These are phyloP conservation scores for Boletus mariae DNA, from an alignment of 1,284 basidiomycete species.

Conservation along the genomic window DNA sequence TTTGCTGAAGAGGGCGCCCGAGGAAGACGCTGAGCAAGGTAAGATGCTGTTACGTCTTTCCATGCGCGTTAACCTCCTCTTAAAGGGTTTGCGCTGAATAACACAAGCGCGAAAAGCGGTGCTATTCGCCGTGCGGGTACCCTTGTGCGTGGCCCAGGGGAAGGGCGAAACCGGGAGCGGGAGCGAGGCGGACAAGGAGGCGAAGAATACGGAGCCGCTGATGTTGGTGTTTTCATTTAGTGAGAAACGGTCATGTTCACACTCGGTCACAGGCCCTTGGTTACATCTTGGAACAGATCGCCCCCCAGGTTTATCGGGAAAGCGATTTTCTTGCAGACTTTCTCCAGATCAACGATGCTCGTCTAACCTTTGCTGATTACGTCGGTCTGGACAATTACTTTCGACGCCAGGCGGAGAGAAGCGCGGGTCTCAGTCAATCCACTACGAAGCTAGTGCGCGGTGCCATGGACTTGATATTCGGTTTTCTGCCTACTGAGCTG, in stretches of 20 bases:
- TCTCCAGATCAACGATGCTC: slow-evolving; percentile 85
- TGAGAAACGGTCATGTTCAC: slow-evolving; percentile 4
- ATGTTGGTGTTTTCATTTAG: slow-evolving; percentile 43
- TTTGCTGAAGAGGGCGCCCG: slow-evolving; percentile 61
- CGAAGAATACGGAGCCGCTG: slow-evolving; percentile 63
- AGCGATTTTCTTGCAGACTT: slow-evolving; percentile 90
- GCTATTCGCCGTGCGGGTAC: slow-evolving; percentile 76
- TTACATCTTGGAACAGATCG: slow-evolving; percentile 72
- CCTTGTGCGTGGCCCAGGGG: slow-evolving; percentile 66
- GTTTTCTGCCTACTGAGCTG: slow-evolving; percentile 82
- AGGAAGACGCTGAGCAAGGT: slow-evolving; percentile 73
- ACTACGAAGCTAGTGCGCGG: slow-evolving; percentile 81
- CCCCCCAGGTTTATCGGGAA: slow-evolving; percentile 77
- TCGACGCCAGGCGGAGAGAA: slow-evolving; percentile 81
- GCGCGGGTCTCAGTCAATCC: slow-evolving; percentile 59
- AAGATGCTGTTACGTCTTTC: slow-evolving; percentile 17
- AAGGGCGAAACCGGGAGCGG: slow-evolving; percentile 56
- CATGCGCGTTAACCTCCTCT: not conserved
- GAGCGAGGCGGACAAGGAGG: slow-evolving; percentile 62
- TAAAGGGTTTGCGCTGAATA: slow-evolving; percentile 45
- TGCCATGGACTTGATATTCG: slow-evolving; percentile 94
- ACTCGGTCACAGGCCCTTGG: slow-evolving; percentile 67
- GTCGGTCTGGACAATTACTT: slow-evolving; percentile 95
- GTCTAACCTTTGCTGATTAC: slow-evolving; percentile 93
- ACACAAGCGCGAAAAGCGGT: slow-evolving; percentile 35